phyloP scores from a whole-genome alignment of 2,329 filamentous ascomycete species.

The Cytospora paraplurivora region DNA sequence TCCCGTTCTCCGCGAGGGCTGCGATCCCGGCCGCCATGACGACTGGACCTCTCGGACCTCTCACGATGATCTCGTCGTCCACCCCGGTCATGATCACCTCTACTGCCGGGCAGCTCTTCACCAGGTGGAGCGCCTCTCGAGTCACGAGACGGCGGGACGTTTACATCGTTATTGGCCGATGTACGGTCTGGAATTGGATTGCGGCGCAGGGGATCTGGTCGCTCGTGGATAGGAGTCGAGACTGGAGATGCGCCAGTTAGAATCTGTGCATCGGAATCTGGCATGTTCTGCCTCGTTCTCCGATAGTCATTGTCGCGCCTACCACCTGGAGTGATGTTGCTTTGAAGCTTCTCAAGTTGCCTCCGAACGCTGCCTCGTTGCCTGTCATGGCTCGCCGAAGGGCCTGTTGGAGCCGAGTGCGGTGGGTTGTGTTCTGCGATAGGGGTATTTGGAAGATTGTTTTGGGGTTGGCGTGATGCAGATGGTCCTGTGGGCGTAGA shows the following conservation, averaged over 20 bases:
- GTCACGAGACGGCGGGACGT: conserved; percentile 34
- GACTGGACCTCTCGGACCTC: conserved; percentile 44
- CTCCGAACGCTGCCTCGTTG: conserved; percentile 46
- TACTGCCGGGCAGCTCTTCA: conserved; percentile 42
- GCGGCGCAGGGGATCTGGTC: conserved; percentile 47
- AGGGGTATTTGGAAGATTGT: conserved; percentile 36
- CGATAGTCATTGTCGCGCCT: conserved; percentile 32
- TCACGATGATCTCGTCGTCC: conserved; percentile 47
- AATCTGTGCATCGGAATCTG: conserved; percentile 58
- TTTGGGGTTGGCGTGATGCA: conserved; percentile 31
- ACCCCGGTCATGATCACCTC: conserved; percentile 46
- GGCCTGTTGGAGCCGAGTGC: conserved; percentile 35
- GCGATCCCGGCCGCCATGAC: conserved; percentile 54
- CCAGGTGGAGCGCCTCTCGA: conserved; percentile 37
- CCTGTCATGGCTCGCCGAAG: conserved; percentile 43
- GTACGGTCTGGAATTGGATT: conserved; percentile 37
- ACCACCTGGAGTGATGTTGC: conserved; percentile 43
- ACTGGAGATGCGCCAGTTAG: conserved; percentile 56
- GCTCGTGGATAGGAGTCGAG: conserved; percentile 52
- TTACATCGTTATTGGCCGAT: conserved; percentile 33
- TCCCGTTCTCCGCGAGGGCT: conserved; percentile 51
- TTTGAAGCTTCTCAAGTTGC: conserved; percentile 56
- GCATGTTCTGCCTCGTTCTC: conserved; percentile 44
- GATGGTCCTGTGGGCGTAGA: conserved; percentile 36
- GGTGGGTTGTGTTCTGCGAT: conserved; percentile 31